These are phyloP conservation scores for Quercus berberidifolia DNA, from an alignment of 306 rosid genomes.

Conservation along the genomic window DNA sequence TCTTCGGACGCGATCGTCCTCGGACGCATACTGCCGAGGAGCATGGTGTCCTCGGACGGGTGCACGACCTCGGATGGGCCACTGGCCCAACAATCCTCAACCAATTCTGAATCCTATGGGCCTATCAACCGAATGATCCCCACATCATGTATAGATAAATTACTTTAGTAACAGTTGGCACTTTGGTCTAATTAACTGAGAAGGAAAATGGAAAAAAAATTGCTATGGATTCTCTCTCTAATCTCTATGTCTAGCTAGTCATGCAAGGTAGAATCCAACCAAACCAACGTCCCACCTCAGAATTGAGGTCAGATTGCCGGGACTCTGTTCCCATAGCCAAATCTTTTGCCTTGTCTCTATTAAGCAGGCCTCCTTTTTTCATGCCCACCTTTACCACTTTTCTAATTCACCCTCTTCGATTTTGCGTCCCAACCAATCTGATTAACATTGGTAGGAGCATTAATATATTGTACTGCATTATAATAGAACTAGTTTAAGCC, in stretches of 20 bases:
- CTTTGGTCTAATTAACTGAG: not conserved
- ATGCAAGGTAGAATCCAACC: conserved; percentile 48
- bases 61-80: no score
- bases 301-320: conserved; percentile 78
- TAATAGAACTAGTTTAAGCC: conserved; percentile 11
- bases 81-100: no score
- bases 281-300: conserved; percentile 47
- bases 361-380: conserved; percentile 55
- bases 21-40: no score
- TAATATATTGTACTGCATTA: conserved; percentile 12
- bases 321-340: conserved; percentile 54
- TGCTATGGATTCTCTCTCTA: not conserved
- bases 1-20: no score
- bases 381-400: conserved; percentile 61
- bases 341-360: conserved; percentile 55
- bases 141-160: no score
- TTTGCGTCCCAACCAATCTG: conserved; percentile 20
- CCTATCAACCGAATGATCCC: no score
- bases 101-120: no score
- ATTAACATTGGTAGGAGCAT: conserved; percentile 30
- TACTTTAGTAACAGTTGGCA: not conserved
- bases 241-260: not conserved
- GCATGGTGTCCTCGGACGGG: no score
- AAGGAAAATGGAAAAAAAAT: not conserved
- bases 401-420: conserved; percentile 31